Conservation (phyloP, 306 rosid genomes). For the Ceratonia siliqua region DNA sequence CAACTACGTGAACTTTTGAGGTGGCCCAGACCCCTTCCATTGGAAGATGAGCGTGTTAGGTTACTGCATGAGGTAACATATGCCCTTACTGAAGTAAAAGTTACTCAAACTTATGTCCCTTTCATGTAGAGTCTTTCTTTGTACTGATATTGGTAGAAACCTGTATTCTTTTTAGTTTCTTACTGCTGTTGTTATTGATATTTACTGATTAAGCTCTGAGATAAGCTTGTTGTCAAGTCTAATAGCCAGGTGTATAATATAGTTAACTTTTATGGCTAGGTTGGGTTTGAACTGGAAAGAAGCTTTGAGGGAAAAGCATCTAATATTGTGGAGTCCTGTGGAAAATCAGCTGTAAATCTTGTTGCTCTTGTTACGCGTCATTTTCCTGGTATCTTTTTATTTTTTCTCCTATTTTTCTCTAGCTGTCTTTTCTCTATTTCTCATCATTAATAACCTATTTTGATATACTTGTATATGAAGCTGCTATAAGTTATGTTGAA, state of each 20-base stretch:
- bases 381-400: constrained; percentile 81
- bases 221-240: constrained; percentile 18
- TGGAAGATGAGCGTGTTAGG: constrained; percentile 93
- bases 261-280: constrained; percentile 38
- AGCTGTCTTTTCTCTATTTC: not conserved
- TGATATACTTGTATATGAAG: not conserved
- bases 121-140: not conserved
- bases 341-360: constrained; percentile 87
- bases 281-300: constrained; percentile 82
- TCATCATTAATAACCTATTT: not conserved
- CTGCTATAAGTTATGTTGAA: constrained; percentile 10
- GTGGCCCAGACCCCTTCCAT: constrained; percentile 96
- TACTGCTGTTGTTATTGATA: not conserved
- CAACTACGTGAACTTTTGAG: constrained; percentile 71
- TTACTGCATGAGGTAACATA: constrained; percentile 82
- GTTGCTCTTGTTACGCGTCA: constrained; percentile 81
- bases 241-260: constrained; percentile 1
- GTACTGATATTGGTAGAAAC: not conserved
- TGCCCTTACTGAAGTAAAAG: not conserved
- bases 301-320: constrained; percentile 79
- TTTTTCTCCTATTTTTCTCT: not conserved
- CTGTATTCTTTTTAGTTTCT: constrained; percentile 3
- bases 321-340: constrained; percentile 77
- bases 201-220: constrained; percentile 19
- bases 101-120: not conserved